Conservation (phyloP, 2,329 filamentous ascomycete species). For the Coniella vitis region DNA sequence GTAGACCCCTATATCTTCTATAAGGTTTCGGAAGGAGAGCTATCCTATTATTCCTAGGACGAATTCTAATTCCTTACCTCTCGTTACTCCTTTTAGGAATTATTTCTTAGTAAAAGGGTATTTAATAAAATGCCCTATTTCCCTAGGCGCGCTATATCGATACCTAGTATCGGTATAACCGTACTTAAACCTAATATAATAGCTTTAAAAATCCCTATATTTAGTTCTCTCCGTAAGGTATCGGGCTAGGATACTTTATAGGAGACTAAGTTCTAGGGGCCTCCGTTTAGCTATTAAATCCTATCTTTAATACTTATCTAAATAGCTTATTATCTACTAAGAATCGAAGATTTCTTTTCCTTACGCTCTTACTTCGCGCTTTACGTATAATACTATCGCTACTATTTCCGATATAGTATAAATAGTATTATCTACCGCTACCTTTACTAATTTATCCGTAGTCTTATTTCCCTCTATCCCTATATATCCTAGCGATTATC, state of each 20-base stretch:
- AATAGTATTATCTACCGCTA: background rate
- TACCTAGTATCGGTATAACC: background rate
- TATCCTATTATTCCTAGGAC: background rate
- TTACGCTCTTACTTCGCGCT: too few relatives aligned
- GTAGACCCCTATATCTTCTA: background rate
- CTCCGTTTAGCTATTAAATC: background rate
- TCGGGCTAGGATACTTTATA: background rate
- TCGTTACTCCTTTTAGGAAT: background rate
- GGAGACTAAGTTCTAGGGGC: background rate
- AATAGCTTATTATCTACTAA: background rate
- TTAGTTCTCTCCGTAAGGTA: background rate
- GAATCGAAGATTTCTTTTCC: background rate
- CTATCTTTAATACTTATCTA: background rate
- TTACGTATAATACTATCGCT: background rate
- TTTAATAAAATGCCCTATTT: background rate
- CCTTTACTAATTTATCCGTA: background rate
- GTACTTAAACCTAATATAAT: background rate
- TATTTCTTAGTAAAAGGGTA: background rate
- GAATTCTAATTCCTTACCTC: background rate
- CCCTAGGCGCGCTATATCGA: background rate
- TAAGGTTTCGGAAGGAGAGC: too few relatives aligned
- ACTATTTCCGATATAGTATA: background rate
- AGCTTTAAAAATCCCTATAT: background rate
- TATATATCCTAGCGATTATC: background rate
- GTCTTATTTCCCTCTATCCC: background rate